Evolutionary conservation across 116 monocot genomes (phyloP).

Genomic region (Trichopus zeylanicus): DNA sequence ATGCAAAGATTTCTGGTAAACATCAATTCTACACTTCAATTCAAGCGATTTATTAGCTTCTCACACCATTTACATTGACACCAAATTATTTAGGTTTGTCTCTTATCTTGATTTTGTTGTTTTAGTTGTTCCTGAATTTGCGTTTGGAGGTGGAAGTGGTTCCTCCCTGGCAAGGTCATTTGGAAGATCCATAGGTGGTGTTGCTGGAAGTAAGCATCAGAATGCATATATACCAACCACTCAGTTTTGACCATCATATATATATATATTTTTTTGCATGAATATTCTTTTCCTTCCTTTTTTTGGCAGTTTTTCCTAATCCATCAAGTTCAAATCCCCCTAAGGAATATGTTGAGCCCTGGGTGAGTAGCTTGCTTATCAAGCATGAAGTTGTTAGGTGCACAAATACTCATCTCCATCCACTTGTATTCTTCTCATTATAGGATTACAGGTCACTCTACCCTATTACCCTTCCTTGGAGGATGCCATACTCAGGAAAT

Average conservation of each 20-base stretch:
- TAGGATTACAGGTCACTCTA: conserved; percentile 46
- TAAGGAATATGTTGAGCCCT: conserved; percentile 56
- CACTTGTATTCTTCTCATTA: conserved; percentile 5
- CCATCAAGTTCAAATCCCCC: background rate
- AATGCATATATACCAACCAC: background rate
- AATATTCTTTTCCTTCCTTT: background rate
- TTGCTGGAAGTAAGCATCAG: conserved; percentile 1
- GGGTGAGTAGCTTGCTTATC: conserved; percentile 27
- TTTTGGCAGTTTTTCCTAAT: conserved; percentile 16
- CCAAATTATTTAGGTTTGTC: background rate
- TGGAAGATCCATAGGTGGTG: conserved; percentile 9
- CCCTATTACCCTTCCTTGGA: conserved; percentile 49
- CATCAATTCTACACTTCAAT: no score
- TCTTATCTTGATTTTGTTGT: background rate
- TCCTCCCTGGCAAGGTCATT: conserved; percentile 20
- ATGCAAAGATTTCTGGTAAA: no score
- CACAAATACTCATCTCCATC: background rate
- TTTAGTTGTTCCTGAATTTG: conserved; percentile 22
- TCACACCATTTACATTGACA: background rate
- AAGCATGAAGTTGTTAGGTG: background rate
- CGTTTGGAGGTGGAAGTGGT: conserved; percentile 26
- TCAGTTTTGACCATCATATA: background rate
- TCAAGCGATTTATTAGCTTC: no score
- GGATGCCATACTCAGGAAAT: conserved; percentile 54
- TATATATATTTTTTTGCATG: background rate